A percentile compares a stretch with the other conserved stretches of the same genome.
Conservation (phyloP, 306 rosid species). For the Vigna angularis region DNA sequence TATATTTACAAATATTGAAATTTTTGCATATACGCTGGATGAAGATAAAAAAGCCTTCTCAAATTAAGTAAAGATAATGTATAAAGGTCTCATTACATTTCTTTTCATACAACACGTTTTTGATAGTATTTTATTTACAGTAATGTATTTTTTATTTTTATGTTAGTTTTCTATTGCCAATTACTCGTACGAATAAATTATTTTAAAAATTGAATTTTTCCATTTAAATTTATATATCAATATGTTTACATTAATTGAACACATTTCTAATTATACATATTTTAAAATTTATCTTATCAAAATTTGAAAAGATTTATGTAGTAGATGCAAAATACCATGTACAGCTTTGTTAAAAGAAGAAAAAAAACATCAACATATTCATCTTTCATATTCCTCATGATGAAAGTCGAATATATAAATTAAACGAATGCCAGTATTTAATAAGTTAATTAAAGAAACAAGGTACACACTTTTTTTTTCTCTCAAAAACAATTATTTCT, state of each 20-base stretch:
- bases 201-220: neutral
- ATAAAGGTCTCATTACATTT: too few species aligned
- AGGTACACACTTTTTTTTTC: neutral
- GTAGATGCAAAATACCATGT: neutral
- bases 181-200: neutral
- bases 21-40: too few species aligned
- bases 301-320: too few species aligned
- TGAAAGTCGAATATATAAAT: neutral
- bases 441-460: neutral
- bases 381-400: neutral
- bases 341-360: neutral
- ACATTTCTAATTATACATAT: neutral
- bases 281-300: neutral
- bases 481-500: conserved; percentile 1
- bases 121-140: too few species aligned
- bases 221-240: neutral
- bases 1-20: too few species aligned
- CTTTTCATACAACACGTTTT: too few species aligned
- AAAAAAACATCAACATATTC: too few species aligned
- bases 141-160: too few species aligned
- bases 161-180: too few species aligned
- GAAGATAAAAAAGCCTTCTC: too few species aligned
- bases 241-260: neutral
- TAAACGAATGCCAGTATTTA: neutral
- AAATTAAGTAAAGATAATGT: too few species aligned